Evolutionary conservation across 83 land plant genomes (phyloP).

Genomic region (Picea abies): DNA sequence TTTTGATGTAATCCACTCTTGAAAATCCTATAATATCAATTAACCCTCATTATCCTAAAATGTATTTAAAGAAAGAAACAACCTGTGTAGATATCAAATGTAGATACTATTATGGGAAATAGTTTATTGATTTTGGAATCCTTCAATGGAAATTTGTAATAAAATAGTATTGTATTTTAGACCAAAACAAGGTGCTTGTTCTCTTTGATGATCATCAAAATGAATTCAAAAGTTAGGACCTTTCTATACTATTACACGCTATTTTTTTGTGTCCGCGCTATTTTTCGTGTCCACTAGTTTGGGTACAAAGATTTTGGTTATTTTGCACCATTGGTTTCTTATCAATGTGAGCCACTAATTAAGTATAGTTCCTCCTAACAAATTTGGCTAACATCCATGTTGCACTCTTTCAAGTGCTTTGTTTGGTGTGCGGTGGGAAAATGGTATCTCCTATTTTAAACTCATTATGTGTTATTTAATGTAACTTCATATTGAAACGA

Average conservation of each 20-base stretch:
- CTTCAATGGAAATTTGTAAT: constrained; percentile 66
- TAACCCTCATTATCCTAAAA: constrained; percentile 83
- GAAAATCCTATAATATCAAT: constrained; percentile 67
- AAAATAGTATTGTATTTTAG: constrained; percentile 65
- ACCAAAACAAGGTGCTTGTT: constrained; percentile 64
- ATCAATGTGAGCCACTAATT: too few species aligned
- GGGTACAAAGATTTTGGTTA: too few species aligned
- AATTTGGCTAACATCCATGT: too few species aligned
- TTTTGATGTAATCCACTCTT: constrained; percentile 85
- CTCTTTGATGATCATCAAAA: constrained; percentile 22
- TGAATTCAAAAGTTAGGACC: constrained; percentile 71
- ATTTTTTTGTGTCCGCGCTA: too few species aligned
- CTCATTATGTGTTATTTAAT: too few species aligned
- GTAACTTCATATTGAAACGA: constrained; percentile 60
- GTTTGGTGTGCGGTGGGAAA: too few species aligned
- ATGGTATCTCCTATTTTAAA: too few species aligned
- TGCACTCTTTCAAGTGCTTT: too few species aligned
- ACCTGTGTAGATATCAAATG: constrained; percentile 90
- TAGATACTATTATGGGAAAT: constrained; percentile 76
- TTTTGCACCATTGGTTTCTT: too few species aligned
- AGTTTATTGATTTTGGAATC: constrained; percentile 86
- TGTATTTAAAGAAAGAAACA: constrained; percentile 83
- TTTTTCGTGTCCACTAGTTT: too few species aligned
- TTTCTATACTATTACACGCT: too few species aligned
- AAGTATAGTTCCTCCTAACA: too few species aligned